Percentiles rank a stretch among this genome's conserved stretches.
Evolutionary conservation across 306 rosid genomes (phyloP).

Genomic region (Vicia villosa): DNA sequence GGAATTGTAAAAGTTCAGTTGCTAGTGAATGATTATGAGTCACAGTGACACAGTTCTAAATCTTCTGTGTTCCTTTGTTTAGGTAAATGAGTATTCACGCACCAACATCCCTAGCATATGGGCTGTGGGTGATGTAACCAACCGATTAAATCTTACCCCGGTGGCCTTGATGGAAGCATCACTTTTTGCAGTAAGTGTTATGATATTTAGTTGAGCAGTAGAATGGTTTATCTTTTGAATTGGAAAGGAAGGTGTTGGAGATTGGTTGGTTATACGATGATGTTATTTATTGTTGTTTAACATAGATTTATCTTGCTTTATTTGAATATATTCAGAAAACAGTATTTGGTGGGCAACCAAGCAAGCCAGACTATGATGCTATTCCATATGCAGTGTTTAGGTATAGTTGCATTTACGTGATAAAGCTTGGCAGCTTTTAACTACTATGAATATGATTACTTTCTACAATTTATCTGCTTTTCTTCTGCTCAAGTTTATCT

Average conservation of each 20-base stretch:
- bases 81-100: constrained; percentile 86
- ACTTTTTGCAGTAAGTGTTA: constrained; percentile 72
- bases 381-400: constrained; percentile 58
- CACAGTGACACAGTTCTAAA: constrained; percentile 20
- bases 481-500: constrained; percentile 14
- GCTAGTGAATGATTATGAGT: constrained; percentile 1
- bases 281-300: constrained; percentile 14
- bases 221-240: constrained; percentile 9
- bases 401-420: constrained; percentile 31
- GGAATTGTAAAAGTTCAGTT: background rate
- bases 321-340: constrained; percentile 62
- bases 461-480: constrained; percentile 5
- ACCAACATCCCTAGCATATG: constrained; percentile 80
- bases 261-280: background rate
- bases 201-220: constrained; percentile 17
- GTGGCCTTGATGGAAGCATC: constrained; percentile 96
- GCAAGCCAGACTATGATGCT: constrained; percentile 68
- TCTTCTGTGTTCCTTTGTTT: constrained; percentile 30
- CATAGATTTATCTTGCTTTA: constrained; percentile 29
- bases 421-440: constrained; percentile 10
- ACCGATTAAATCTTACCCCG: constrained; percentile 87
- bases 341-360: constrained; percentile 72
- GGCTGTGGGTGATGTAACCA: constrained; percentile 97
- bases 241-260: background rate
- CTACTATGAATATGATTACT: constrained; percentile 2